Base-by-base conservation (phyloP, 2,329 filamentous ascomycete species). In the Parafenestella ontariensis region DNA sequence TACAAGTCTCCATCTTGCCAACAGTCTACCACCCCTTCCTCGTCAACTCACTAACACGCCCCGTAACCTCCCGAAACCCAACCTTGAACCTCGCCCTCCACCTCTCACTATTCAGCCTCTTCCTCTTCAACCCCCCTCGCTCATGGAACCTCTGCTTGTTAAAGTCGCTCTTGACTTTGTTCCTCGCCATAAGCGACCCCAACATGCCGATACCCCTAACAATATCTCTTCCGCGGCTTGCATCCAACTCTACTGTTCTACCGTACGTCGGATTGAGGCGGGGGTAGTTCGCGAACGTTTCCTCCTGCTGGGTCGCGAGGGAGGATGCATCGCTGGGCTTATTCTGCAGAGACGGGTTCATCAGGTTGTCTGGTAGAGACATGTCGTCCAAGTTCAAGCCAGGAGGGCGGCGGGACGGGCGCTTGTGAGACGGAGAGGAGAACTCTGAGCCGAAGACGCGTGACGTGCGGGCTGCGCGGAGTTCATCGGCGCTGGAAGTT, bases 11-110 rank as follows among this genome's bases (percentile, higher is more conserved):
- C 10, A 23, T 21, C 23, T 2, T 4, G 9, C 13, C 6, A n/a
- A n/a, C n/a, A n/a, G n/a, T 58, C 49, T 80, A 96, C 91, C 92
- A 95, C 2, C 91, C 91, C 77, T 95, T 90, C 71, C 80, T 85
- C 65, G 85, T 89, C 78, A 96, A 80, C 72, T 90, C 84, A 69
- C 84, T 79, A 5, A 92, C 90, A 62, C 90, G 81, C 36, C 67
- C 72, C 7, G 91, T 83, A 10, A 86, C 85, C 5, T 83, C 82
- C 73, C 80, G 82, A 76, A 95, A 93, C 3, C 87, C 88, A 28
- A 74, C 73, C 80, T 85, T 87, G 77, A 94, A 95, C 55, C 85
- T 83, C 59, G 64, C 78, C 72, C 85, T 82, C 88, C 89, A 92
- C 57, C 90, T 81, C 80, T 88, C 81, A 55, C 85, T 87, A 73